Base-by-base conservation (phyloP, 345 rosid genomes). In the Mercurialis annua region DNA sequence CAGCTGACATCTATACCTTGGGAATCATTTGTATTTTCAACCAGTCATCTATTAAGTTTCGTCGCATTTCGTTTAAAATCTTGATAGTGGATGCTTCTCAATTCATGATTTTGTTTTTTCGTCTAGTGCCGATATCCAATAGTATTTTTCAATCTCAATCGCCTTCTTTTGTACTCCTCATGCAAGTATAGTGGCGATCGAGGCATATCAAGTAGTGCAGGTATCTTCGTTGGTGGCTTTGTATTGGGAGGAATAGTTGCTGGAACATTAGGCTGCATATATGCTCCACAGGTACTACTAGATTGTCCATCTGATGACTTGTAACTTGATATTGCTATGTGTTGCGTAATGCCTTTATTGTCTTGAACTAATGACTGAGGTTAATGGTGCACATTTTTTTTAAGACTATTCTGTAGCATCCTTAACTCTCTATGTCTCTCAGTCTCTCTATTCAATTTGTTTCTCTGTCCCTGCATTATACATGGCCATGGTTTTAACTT, bases 221-320 rank as follows among this genome's bases (percentile, higher is more conserved):
- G 78, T 55, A 67, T 81, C 46, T 83, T 83, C 59, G 64, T 83
- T 43, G 79, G 84, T 30, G 87, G 84, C 23, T 80, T 83, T 70
- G 68, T 80, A 33, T 58, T 82, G 73, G 86, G 84, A 52, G 87
- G 87, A 31, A 56, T 80, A 16, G 72, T 74, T 30, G 81, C 67
- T 71, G 87, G 82, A 51, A 76, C 84, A 49, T 62, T 82, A 30
- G 80, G 80, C 48, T 75, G 76, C 64, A 68, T 77, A 3, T 82
- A 72, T 69, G 86, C 86, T 69, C 86, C 86, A 10, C 86, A 79
- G 83, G 86, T 82, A 70, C 26, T 55, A 14, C 68, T 69, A 30
- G 47, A 21, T 71, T 21, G 18, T 17, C 12, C 26, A 30, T 36
- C 12, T 50, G 12, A 43, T 62, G 29, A 43, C 12, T 20, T 46